Evolutionary conservation across 2,329 filamentous ascomycete species (phyloP), one percentile per base, ranked within the genome.

Genomic region (Phialemonium atrogriseum): DNA sequence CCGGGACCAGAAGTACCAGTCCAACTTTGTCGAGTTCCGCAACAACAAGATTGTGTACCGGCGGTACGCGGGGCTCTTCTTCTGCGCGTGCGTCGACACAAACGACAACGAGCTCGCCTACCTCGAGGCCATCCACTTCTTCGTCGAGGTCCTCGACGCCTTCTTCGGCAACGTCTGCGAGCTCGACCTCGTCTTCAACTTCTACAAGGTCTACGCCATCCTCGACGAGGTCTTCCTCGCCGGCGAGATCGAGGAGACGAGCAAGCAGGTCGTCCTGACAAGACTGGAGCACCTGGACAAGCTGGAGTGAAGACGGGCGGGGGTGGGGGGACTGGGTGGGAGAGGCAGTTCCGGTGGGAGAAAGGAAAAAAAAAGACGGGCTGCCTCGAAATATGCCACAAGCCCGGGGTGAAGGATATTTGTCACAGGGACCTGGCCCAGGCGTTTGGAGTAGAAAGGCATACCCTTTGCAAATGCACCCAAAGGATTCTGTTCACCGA

Each of bases 151-250:
- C 40, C 73, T 98, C 49, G 91, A 98, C 69, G 80, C 88, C 51
- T 98, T 98, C 64, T 98, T 98, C 59, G 91, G 91, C 44, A 98
- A 98, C 58, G 91, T 98, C 37, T 98, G 91, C 65, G 91, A 98
- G 68, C 70, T 98, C 56, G 91, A 98, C 64, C 66, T 98, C 55
- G 78, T 83, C 45, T 83, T 83, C 64, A 82, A 82, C 63, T 83
- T 83, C 48, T 82, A 82, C 62, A 83, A 83, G 62, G 89, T 98
- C 43, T 98, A 98, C 60, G 91, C 91, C 29, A 98, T 98, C 42
- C 77, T 98, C 17, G 91, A 98, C 54, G 91, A 98, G 65, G 91
- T 98, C 13, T 98, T 98, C 57, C 64, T 98, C 39, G 91, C 91
- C 0, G 91, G 91, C 12, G 91, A 98, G 70, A 94, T 98, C 22